Conservation (phyloP, 1,284 basidiomycete species). For the Papiliotrema fonsecae region DNA sequence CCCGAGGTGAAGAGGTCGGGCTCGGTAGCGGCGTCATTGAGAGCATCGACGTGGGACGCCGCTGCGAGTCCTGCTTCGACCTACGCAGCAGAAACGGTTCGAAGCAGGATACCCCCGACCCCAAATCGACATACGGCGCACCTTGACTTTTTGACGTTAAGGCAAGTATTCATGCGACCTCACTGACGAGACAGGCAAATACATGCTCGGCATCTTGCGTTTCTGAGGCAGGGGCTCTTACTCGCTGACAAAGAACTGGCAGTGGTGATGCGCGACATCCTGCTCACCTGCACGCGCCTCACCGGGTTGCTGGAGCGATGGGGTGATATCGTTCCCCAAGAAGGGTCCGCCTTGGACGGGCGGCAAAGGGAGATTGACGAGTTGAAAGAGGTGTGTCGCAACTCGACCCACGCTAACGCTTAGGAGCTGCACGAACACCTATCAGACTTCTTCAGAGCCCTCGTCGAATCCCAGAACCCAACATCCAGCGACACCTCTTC, state of each 20-base stretch:
- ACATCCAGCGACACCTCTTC: slow-evolving; percentile 50
- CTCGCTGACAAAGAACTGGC: slow-evolving; percentile 64
- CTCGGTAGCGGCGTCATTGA: slow-evolving; percentile 13
- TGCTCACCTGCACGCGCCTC: slow-evolving; percentile 77
- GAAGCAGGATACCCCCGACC: slow-evolving; percentile 20
- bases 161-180: slow-evolving; percentile 42
- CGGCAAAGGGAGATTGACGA: slow-evolving; percentile 62
- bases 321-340: slow-evolving; percentile 88
- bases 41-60: slow-evolving; percentile 9
- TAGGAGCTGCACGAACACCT: slow-evolving; percentile 65
- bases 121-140: slow-evolving; percentile 31
- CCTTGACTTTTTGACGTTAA: slow-evolving; percentile 78
- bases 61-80: slow-evolving; percentile 4
- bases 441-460: slow-evolving; percentile 64
- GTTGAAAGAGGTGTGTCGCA: slow-evolving; percentile 61
- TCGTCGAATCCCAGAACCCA: slow-evolving; percentile 60
- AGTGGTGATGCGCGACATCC: slow-evolving; percentile 61
- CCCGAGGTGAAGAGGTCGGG: neutral
- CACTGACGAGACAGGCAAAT: slow-evolving; percentile 48
- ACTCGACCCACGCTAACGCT: neutral
- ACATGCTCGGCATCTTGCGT: slow-evolving; percentile 74
- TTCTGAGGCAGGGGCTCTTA: slow-evolving; percentile 71
- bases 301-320: slow-evolving; percentile 78
- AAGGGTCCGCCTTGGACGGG: slow-evolving; percentile 58
- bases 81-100: slow-evolving; percentile 7